Evolutionary conservation across 2,329 filamentous ascomycete genomes (phyloP).

Genomic region (Fusarium mangiferae): DNA sequence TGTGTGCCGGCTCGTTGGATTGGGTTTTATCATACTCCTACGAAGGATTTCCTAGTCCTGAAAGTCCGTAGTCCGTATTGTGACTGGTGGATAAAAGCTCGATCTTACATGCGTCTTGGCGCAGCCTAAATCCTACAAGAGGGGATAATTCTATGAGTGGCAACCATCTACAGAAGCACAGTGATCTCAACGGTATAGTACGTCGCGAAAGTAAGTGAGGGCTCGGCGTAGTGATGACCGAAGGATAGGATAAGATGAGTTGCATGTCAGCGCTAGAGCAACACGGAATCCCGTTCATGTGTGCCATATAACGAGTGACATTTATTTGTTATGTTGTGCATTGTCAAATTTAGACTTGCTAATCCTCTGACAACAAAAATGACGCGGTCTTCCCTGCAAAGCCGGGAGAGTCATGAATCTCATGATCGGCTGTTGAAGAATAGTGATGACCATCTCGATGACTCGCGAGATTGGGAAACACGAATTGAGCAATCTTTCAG

Average conservation of each 20-base stretch:
- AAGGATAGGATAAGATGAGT: background rate
- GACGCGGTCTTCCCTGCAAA: background rate
- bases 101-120: background rate
- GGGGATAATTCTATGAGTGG: background rate
- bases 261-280: background rate
- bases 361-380: background rate
- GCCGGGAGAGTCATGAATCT: background rate
- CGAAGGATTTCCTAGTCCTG: background rate
- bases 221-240: background rate
- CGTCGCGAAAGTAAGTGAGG: background rate
- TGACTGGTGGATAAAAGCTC: background rate
- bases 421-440: background rate
- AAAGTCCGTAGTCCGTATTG: background rate
- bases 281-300: background rate
- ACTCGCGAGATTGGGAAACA: background rate
- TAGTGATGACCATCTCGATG: background rate
- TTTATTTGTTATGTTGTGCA: background rate
- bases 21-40: background rate
- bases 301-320: background rate
- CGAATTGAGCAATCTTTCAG: too few relatives aligned
- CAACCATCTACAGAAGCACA: background rate
- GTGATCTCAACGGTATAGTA: background rate
- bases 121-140: constrained; percentile 5
- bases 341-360: fast-evolving
- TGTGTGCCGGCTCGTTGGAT: background rate